Conservation (phyloP, 169 alveolate species). For the Theileria orientalis region DNA sequence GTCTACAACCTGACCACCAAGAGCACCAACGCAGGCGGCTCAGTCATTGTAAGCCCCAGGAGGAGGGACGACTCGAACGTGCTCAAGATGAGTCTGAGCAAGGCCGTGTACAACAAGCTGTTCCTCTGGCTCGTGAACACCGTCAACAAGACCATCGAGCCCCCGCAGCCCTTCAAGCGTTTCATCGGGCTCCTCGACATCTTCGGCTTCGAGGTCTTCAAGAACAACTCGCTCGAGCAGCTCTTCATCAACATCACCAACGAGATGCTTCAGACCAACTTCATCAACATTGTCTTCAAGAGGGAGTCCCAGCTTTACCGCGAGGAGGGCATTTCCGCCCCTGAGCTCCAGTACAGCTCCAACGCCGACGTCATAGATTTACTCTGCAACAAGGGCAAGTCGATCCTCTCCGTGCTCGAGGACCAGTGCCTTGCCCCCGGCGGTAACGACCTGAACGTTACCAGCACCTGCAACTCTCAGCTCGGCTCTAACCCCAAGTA, state of each 20-base stretch:
- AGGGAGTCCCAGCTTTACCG: slow-evolving; percentile 84
- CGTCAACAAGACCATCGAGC: slow-evolving; percentile 90
- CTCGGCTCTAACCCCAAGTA: slow-evolving; percentile 67
- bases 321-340: slow-evolving; percentile 83
- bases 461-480: slow-evolving; percentile 72
- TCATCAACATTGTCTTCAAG: slow-evolving; percentile 93
- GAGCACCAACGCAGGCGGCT: slow-evolving; percentile 80
- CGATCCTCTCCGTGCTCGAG: slow-evolving; percentile 81
- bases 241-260: slow-evolving; percentile 93
- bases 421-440: slow-evolving; percentile 92
- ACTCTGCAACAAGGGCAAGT: slow-evolving; percentile 71
- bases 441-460: slow-evolving; percentile 85
- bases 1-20: slow-evolving; percentile 78
- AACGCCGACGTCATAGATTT: slow-evolving; percentile 70
- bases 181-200: slow-evolving; percentile 95
- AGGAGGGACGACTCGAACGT: slow-evolving; percentile 82
- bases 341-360: slow-evolving; percentile 80
- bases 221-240: slow-evolving; percentile 93
- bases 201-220: slow-evolving; percentile 95
- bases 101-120: slow-evolving; percentile 93
- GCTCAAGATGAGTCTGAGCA: slow-evolving; percentile 85
- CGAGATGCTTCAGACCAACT: slow-evolving; percentile 92
- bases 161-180: slow-evolving; percentile 78
- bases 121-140: slow-evolving; percentile 93
- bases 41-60: slow-evolving; percentile 84